Evolutionary conservation across 2,329 filamentous ascomycete genomes (phyloP), one percentile per base, ranked within the genome.

Genomic region (Aureobasidium sp.): DNA sequence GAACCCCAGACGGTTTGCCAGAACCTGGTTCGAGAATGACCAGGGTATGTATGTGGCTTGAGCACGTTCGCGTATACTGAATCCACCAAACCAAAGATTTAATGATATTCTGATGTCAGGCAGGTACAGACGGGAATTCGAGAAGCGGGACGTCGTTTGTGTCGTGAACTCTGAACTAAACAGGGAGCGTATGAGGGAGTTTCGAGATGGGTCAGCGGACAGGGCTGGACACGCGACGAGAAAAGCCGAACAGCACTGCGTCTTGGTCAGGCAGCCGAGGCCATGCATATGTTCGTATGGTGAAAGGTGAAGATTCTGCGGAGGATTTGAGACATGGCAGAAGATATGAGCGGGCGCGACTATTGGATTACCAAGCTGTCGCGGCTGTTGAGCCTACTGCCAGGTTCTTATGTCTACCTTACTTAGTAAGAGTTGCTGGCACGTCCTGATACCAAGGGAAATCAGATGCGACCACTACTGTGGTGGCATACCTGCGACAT

Each of bases 111-210:
- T 36, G 42, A 36, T 59, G 27, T 33, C 42, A 33, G 42, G 55
- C 42, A 47, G 42, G 11, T 18, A 29, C 15, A 59, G 42, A 36
- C 29, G 55, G 31, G 38, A 27, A 1, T 45, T 11, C 5, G 13
- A 13, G 4, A 2, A 9, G 42, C 29, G 23, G 11, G 23, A 29
- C 47, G 43, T 33, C 29, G 55, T 59, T 58, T 47, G 23, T 45
- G 27, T 25, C 27, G 20, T 10, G 29, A 10, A 47, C 23, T 29
- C 18, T 25, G 42, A 18, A 47, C 23, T 38, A 11, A 36, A 40
- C 55, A 40, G 55, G n/a, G 42, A 59, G 23, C 42, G 47, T 36
- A 25, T 42, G 55, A 47, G 47, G 55, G 47, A 59, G 40, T 16
- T 16, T 45, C 40, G 3, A 47, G 18, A n/a, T 2, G 10, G 9